Conservation (phyloP, 2,329 filamentous ascomycete genomes). For the Penicillium rolfsii region DNA sequence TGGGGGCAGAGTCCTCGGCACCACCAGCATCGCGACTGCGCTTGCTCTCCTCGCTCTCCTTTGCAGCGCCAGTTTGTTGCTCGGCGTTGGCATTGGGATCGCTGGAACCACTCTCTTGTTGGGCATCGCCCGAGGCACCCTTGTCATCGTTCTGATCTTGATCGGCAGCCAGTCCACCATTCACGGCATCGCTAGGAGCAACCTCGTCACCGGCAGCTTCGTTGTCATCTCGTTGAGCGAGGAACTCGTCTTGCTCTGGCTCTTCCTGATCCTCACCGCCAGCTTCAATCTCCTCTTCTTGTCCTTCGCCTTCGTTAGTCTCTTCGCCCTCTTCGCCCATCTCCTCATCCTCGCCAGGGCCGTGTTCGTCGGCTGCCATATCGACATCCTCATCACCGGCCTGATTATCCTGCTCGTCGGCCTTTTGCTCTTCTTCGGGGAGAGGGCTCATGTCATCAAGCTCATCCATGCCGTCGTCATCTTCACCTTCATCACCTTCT, state of each 20-base stretch:
- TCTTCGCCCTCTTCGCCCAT: slow-evolving; percentile 50
- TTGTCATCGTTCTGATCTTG: slow-evolving; percentile 49
- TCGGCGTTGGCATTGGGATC: slow-evolving; percentile 53
- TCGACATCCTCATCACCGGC: slow-evolving; percentile 38
- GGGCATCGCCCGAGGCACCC: slow-evolving; percentile 51
- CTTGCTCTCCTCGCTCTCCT: slow-evolving; percentile 46
- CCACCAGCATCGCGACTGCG: slow-evolving; percentile 43
- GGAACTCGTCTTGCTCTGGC: slow-evolving; percentile 53
- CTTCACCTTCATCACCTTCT: slow-evolving; percentile 52
- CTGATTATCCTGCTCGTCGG: slow-evolving; percentile 36
- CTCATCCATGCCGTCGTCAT: slow-evolving; percentile 52
- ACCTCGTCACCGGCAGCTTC: slow-evolving; percentile 60
- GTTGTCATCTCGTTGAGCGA: slow-evolving; percentile 52
- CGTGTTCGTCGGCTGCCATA: slow-evolving; percentile 36
- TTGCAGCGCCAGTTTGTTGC: slow-evolving; percentile 47
- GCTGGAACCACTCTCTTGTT: slow-evolving; percentile 48
- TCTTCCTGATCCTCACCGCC: slow-evolving; percentile 55
- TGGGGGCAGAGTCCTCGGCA: slow-evolving; percentile 38
- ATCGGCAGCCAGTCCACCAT: slow-evolving; percentile 44
- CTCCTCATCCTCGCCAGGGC: slow-evolving; percentile 40
- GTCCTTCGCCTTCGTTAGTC: slow-evolving; percentile 51
- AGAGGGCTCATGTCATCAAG: slow-evolving; percentile 49
- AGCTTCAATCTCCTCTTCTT: slow-evolving; percentile 50
- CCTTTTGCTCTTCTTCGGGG: slow-evolving; percentile 40
- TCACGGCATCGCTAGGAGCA: slow-evolving; percentile 47